Percentiles rank a stretch among this genome's conserved stretches.
Evolutionary conservation across 2,329 filamentous ascomycete genomes (phyloP).

Genomic region (Sporothrix brasiliensis): DNA sequence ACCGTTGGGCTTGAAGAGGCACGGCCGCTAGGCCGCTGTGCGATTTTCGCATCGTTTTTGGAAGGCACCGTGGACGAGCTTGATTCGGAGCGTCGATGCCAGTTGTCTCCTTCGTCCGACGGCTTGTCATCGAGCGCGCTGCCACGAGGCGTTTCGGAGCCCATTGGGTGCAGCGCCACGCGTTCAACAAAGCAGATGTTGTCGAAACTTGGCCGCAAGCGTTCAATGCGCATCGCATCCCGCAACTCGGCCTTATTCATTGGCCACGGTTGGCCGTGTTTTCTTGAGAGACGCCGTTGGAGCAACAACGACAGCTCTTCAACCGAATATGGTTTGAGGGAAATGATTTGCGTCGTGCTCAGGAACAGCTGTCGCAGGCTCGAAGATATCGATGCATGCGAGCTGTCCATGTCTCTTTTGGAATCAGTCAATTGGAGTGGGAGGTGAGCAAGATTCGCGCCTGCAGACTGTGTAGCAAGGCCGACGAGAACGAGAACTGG

Average conservation of each 20-base stretch:
- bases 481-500: background rate
- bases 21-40: too few species aligned
- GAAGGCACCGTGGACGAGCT: background rate
- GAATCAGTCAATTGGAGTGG: too few species aligned
- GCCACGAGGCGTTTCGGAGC: background rate
- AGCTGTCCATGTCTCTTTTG: background rate
- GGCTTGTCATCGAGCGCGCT: background rate
- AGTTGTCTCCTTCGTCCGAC: background rate
- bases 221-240: background rate
- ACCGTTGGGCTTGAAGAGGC: background rate
- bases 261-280: background rate
- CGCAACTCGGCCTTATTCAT: background rate
- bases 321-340: background rate
- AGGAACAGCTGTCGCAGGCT: background rate
- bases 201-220: conserved; percentile 8
- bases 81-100: background rate
- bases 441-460: background rate
- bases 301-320: background rate
- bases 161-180: background rate
- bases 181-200: background rate
- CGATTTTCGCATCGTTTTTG: background rate
- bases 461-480: background rate
- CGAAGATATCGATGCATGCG: background rate
- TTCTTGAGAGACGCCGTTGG: background rate
- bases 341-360: background rate